Base-by-base conservation (phyloP, 2,329 filamentous ascomycete species). In the Nannizzia gypsea region DNA sequence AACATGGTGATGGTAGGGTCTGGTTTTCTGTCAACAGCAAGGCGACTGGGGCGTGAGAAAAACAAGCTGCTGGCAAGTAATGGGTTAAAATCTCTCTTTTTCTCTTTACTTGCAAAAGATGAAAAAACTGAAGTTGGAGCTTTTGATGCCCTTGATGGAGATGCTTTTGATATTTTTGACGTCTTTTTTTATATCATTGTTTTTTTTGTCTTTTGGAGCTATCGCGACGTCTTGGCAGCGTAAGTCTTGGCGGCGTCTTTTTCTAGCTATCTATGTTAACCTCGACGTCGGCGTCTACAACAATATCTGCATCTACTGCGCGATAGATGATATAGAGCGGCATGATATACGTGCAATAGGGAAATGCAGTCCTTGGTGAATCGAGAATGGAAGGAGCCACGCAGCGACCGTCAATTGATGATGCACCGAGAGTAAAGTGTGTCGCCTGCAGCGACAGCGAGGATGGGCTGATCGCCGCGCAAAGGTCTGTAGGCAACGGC, bases 1-100 rank as follows among this genome's bases (percentile, higher is more conserved):
- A 64, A 65, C 64, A 65, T 65, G 57, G 38, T 55, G 26, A 5
- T n/a, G 38, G 38, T 15, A 17, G 15, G n/a, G 31, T 36, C 13
- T 11, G 38, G 38, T 42, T n/a, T 42, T n/a, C 6, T n/a, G n/a
- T 15, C 15, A 6, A 42, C 2, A 17, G n/a, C 13, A n/a, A 42
- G 38, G 15, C 11, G 38, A 6, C n/a, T 6, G 38, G n/a, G n/a
- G n/a, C 6, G n/a, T 11, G n/a, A 42, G 5, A 15, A 42, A 15
- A 42, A 42, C 13, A 36, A 11, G 31, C 1, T 36, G 31, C 13
- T 11, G 9, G 9, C 2, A 3, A 36, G 31, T 36, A 36, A 8
- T 36, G 31, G 31, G 9, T 11, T 36, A 36, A 34, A n/a, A 9
- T 11, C 31, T 13, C 31, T 3, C 31, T n/a, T 20, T 44, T 20